Evolutionary conservation across 2,329 filamentous ascomycete species (phyloP), one percentile per base, ranked within the genome.

Genomic region (Aspergillus intermedius): DNA sequence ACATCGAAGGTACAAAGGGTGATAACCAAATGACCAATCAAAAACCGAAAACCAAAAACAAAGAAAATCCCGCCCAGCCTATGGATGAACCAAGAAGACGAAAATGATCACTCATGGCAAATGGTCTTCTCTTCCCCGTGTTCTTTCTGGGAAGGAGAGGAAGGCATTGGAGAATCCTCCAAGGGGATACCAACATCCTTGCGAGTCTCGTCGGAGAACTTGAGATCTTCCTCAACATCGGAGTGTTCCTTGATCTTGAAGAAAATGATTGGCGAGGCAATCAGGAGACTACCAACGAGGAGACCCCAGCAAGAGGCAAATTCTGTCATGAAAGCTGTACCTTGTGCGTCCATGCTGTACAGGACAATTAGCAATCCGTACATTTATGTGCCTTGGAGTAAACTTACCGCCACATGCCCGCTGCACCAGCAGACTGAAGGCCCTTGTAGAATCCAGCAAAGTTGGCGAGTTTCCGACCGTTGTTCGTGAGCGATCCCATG

Each of bases 401-500:
- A 35, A 60, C 68, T 57, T 66, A 71, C 66, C 59, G 67, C 72
- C 68, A 75, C 51, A 70, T 72, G 47, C 70, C 80, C 50, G 87
- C 89, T 3, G 84, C 83, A 59, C 88, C 89, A 15, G 87, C 88
- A n/a, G 87, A 91, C 69, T 95, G 89, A 55, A 95, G 87, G 45
- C 85, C 85, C 74, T 93, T 93, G 79, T 93, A 93, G 75, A 87
- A 91, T 54, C 88, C 91, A 39, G 89, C 87, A 62, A 91, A 86
- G 75, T 96, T 95, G 73, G 91, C 91, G 23, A 91, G 81, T 69
- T 90, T 91, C 68, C 91, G 88, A 52, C 87, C 83, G 54, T 91
- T 95, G 80, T 97, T 97, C 64, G 88, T 91, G 40, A 96, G 77
- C 6, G 91, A 82, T 45, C 91, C 91, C 86, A 97, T 95, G 74